Conservation (phyloP, 1,284 basidiomycete species). For the Naganishia albida region DNA sequence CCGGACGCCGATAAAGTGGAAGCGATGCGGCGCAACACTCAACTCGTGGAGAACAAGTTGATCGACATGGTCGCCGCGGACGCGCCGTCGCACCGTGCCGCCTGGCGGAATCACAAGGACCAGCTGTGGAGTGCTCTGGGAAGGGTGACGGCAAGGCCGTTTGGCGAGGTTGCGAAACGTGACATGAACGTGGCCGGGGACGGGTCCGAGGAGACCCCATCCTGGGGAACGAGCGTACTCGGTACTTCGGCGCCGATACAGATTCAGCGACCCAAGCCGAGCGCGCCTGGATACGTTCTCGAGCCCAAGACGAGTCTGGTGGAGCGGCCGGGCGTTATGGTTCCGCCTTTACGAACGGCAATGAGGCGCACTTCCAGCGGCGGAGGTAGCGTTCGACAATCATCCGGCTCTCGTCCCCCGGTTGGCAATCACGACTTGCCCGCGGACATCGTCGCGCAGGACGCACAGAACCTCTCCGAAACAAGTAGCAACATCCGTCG, state of each 20-base stretch:
- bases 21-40: conserved; percentile 29
- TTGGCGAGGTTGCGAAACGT: conserved; percentile 31
- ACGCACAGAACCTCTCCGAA: background rate
- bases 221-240: conserved; percentile 32
- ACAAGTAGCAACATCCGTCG: conserved; percentile 14
- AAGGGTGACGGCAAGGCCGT: conserved; percentile 6
- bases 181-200: conserved; percentile 36
- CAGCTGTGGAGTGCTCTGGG: conserved; percentile 34
- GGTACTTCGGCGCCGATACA: conserved; percentile 49
- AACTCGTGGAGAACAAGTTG: conserved; percentile 48
- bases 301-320: conserved; percentile 48
- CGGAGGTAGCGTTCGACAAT: background rate
- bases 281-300: conserved; percentile 11
- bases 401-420: background rate
- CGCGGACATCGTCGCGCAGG: conserved; percentile 14
- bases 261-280: conserved; percentile 38
- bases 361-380: conserved; percentile 36
- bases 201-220: conserved; percentile 21
- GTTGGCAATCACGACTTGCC: background rate
- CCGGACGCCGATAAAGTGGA: conserved; percentile 22
- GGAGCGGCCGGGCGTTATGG: conserved; percentile 45
- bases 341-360: conserved; percentile 46
- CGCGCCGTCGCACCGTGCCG: conserved; percentile 51
- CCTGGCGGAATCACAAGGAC: conserved; percentile 42
- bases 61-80: conserved; percentile 51